Base-by-base conservation (phyloP, 306 rosid species). In the Neltuma alba region DNA sequence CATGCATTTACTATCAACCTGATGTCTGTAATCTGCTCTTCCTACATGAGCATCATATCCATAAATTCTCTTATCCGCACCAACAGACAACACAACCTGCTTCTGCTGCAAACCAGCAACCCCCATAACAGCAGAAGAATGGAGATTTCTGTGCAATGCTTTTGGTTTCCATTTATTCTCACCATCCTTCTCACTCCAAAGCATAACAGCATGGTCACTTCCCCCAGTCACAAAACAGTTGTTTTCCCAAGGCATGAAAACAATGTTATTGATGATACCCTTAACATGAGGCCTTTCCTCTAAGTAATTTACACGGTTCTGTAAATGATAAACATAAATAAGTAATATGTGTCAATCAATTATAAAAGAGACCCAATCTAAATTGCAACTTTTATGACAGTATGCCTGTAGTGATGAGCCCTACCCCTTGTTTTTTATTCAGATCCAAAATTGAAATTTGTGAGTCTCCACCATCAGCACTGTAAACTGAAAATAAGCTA, bases 111-210 rank as follows among this genome's bases (percentile, higher is more conserved):
- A 83, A 58, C 94, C 97, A 65, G 92, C 88, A 25, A 90, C 91
- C 64, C 96, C 98, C 98, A 92, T 94, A 65, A 94, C 97, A 28
- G 97, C 96, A 70, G 97, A 92, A 36, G 97, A 79, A 82, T 94
- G 98, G 58, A 79, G 40, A 79, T 82, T 69, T 61, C 85, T 76
- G 78, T 92, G 97, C 87, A 94, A 81, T 23, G 83, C 57, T 79
- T 86, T 70, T 28, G 97, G 89, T 70, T 87, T 89, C 98, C 97
- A 94, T 50, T 72, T 80, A 69, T 84, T 85, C 63, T 84, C 92
- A 2, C 36, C 81, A 58, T 85, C 92, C 14, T 78, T 85, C 87
- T 89, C 94, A 47, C 81, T 83, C 97, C 98, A 94, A 48, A 92
- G 57, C 6, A 90, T 34, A 45, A 92, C 98, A 45, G 89, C 89